Evolutionary conservation across 2,329 filamentous ascomycete species (phyloP).

Genomic region (Leptographium procerum): DNA sequence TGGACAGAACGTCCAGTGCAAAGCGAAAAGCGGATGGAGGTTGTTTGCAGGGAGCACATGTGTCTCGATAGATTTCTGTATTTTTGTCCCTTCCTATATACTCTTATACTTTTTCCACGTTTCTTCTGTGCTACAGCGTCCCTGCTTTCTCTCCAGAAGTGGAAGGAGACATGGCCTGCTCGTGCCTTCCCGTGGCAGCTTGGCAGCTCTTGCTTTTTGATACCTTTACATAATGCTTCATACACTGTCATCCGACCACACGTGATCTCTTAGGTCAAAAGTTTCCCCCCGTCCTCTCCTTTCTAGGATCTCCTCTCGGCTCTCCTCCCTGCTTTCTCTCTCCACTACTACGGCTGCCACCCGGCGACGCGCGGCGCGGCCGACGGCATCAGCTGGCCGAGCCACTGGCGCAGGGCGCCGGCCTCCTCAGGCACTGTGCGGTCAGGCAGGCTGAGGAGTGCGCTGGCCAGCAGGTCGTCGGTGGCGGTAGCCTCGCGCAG

Average conservation of each 20-base stretch:
- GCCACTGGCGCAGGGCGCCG: slow-evolving; percentile 33
- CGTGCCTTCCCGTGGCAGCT: no score
- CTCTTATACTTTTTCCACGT: background rate
- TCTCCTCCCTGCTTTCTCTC: no score
- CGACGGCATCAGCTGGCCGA: slow-evolving; percentile 27
- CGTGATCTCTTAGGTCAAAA: no score
- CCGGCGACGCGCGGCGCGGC: slow-evolving; percentile 11
- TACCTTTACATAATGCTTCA: no score
- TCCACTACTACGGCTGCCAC: background rate
- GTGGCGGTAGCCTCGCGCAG: slow-evolving; percentile 28
- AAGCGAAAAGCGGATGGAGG: background rate
- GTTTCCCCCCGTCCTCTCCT: no score
- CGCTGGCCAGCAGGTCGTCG: slow-evolving; percentile 26
- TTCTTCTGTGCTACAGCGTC: background rate
- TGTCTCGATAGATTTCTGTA: background rate
- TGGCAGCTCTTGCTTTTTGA: no score
- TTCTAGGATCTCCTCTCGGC: no score
- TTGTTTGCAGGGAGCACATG: background rate
- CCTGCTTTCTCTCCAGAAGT: no score
- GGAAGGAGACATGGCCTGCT: no score
- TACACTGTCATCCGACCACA: no score
- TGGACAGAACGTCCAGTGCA: background rate
- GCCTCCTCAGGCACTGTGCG: slow-evolving; percentile 40
- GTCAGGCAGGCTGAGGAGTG: slow-evolving; percentile 32
- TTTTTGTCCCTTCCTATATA: background rate